A percentile compares a stretch with the other conserved stretches of the same genome.
Conservation (phyloP, 2,329 filamentous ascomycete species). For the Acrocalymma vagum region DNA sequence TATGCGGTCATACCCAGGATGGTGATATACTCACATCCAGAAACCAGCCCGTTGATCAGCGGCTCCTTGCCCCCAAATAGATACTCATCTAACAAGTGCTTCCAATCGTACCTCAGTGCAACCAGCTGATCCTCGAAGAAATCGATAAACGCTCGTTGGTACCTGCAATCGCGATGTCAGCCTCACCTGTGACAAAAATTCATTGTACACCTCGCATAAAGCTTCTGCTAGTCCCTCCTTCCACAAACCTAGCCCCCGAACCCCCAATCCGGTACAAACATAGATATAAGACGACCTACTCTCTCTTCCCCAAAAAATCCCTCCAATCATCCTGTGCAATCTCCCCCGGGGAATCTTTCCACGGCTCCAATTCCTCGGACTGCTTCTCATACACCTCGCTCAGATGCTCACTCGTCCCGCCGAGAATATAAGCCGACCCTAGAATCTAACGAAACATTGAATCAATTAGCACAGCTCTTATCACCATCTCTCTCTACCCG, state of each 20-base stretch:
- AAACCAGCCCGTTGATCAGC: conserved; percentile 80
- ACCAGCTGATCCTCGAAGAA: conserved; percentile 95
- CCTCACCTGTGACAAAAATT: background rate
- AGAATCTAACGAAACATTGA: conserved; percentile 65
- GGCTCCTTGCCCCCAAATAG: conserved; percentile 78
- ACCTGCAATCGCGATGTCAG: conserved; percentile 58
- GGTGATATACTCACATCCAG: conserved; percentile 72
- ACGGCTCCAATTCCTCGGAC: conserved; percentile 75
- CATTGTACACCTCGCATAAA: background rate
- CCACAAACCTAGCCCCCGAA: no score
- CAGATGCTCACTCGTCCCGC: conserved; percentile 76
- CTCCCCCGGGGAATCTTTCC: conserved; percentile 85
- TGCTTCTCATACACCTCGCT: conserved; percentile 83
- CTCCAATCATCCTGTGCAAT: conserved; percentile 86
- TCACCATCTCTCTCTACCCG: no score
- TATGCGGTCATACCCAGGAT: background rate
- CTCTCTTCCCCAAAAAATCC: conserved; percentile 78
- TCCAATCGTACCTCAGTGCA: conserved; percentile 82
- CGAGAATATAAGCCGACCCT: conserved; percentile 84
- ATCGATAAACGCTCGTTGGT: conserved; percentile 90
- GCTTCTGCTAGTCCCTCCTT: no score
- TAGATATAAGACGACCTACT: no score
- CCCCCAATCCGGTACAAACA: no score
- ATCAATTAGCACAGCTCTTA: no score
- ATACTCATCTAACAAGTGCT: conserved; percentile 76